Percentiles rank a stretch among this genome's conserved stretches.
Evolutionary conservation across 1,284 basidiomycete genomes (phyloP).

Genomic region (Tremellales sp.): DNA sequence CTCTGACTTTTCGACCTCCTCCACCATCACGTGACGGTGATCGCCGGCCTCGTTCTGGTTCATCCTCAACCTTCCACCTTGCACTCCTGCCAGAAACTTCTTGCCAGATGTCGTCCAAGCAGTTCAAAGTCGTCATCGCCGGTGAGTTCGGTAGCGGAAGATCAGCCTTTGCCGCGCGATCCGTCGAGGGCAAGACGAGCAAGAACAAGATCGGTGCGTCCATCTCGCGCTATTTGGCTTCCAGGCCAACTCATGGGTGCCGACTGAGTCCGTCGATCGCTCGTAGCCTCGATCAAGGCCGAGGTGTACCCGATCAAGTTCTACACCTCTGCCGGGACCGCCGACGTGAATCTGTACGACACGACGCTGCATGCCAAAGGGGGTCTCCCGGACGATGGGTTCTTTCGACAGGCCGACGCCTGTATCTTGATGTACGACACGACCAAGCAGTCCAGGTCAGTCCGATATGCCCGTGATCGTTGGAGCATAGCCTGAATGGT

Average conservation of each 20-base stretch:
- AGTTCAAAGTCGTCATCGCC: slow-evolving; percentile 20
- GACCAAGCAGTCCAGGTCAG: slow-evolving; percentile 18
- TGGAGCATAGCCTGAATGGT: background rate
- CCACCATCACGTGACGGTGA: too few species aligned
- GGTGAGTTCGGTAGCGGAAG: slow-evolving; percentile 20
- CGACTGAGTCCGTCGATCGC: background rate
- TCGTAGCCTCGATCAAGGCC: slow-evolving; percentile 18
- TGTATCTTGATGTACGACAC: slow-evolving; percentile 20
- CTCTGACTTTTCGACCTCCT: too few species aligned
- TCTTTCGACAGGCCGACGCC: slow-evolving; percentile 19
- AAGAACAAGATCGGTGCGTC: slow-evolving; percentile 18
- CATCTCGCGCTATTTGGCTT: background rate
- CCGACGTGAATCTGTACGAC: slow-evolving; percentile 18
- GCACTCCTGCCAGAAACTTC: too few species aligned
- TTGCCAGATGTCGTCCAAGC: slow-evolving; percentile 13
- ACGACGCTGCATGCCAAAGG: slow-evolving; percentile 20
- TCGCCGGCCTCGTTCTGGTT: too few species aligned
- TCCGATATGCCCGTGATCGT: background rate
- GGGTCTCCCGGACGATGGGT: slow-evolving; percentile 18
- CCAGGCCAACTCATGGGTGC: background rate
- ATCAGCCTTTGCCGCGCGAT: slow-evolving; percentile 17
- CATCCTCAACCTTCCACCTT: too few species aligned
- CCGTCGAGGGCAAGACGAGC: slow-evolving; percentile 10
- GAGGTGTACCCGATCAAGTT: slow-evolving; percentile 16
- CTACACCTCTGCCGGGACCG: slow-evolving; percentile 10